phyloP scores from a whole-genome alignment of 2,329 filamentous ascomycete species.

The Leptographium wingfieldii region DNA sequence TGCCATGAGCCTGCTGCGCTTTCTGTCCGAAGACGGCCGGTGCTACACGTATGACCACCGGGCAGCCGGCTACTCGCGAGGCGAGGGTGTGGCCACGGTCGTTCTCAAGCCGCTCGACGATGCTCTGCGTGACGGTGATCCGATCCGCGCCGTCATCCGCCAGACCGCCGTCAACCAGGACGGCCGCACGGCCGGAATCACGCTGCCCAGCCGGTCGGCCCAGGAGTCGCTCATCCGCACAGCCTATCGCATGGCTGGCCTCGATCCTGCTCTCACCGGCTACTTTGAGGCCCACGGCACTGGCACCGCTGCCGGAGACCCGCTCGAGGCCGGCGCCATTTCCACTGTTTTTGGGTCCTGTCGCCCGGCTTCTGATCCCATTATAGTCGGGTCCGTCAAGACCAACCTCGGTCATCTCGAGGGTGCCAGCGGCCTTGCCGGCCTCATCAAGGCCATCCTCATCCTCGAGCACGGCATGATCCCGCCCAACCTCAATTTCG shows the following conservation, averaged over 20 bases:
- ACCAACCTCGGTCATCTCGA: constrained; percentile 17
- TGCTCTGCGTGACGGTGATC: constrained; percentile 22
- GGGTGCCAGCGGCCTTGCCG: constrained; percentile 14
- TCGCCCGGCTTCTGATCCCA: constrained; percentile 4
- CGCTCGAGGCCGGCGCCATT: constrained; percentile 28
- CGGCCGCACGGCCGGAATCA: constrained; percentile 22
- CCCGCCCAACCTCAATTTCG: constrained; percentile 17
- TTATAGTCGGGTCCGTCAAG: constrained; percentile 18
- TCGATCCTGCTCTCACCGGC: constrained; percentile 14
- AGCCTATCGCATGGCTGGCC: constrained; percentile 26
- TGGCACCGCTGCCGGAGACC: constrained; percentile 29
- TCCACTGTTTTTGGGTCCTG: constrained; percentile 13
- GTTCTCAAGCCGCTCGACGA: constrained; percentile 27
- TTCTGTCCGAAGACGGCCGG: constrained; percentile 11
- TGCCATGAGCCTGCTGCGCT: constrained; percentile 9
- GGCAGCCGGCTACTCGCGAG: constrained; percentile 31
- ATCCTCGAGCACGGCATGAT: constrained; percentile 19
- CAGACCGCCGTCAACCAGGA: constrained; percentile 21
- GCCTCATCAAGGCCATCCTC: constrained; percentile 19
- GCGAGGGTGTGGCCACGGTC: constrained; percentile 28
- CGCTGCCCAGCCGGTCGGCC: constrained; percentile 22
- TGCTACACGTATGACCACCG: constrained; percentile 21
- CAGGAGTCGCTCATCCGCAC: constrained; percentile 26
- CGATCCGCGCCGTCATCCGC: constrained; percentile 19
- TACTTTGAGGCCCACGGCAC: constrained; percentile 22